Percentiles rank a stretch among this genome's conserved stretches.
phyloP scores from a whole-genome alignment of 345 rosid species.

The Eutrema japonicum region DNA sequence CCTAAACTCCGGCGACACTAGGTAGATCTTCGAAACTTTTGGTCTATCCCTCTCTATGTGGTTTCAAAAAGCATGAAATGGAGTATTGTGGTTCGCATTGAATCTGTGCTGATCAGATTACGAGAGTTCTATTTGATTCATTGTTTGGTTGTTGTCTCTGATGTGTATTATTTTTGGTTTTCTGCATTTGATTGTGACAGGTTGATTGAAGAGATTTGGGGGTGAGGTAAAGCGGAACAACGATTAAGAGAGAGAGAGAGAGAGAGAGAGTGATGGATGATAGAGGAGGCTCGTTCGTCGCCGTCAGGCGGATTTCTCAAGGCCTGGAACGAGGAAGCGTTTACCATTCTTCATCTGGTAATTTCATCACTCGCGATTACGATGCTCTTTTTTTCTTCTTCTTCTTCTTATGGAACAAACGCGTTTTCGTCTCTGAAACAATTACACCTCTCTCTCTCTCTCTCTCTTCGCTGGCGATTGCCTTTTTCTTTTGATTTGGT shows the following conservation, averaged over 20 bases:
- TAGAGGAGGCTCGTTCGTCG: conserved; percentile 98
- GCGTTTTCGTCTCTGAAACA: conserved; percentile 32
- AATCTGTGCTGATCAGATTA: conserved; percentile 22
- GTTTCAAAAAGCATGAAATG: background rate
- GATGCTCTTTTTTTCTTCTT: background rate
- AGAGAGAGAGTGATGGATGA: conserved; percentile 67
- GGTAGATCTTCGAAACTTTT: conserved; percentile 15
- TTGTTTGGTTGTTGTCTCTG: background rate
- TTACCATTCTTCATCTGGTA: conserved; percentile 93
- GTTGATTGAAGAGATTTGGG: conserved; percentile 14
- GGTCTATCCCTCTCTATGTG: background rate
- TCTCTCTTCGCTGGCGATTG: conserved; percentile 25
- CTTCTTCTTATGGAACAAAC: conserved; percentile 12
- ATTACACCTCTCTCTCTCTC: conserved; percentile 6
- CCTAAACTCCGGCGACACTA: conserved; percentile 20
- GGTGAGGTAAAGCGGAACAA: conserved; percentile 11
- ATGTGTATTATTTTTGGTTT: conserved; percentile 31
- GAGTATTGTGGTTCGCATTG: conserved; percentile 29
- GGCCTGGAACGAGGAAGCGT: conserved; percentile 77
- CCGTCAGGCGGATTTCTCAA: conserved; percentile 96
- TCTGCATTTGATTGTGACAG: conserved; percentile 26
- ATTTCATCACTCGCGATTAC: background rate
- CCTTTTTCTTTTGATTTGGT: conserved; percentile 29
- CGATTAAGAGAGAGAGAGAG: conserved; percentile 24
- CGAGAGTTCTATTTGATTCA: conserved; percentile 20